Conservation (phyloP, 768 basidiomycete species). For the Termitomyces sp. region DNA sequence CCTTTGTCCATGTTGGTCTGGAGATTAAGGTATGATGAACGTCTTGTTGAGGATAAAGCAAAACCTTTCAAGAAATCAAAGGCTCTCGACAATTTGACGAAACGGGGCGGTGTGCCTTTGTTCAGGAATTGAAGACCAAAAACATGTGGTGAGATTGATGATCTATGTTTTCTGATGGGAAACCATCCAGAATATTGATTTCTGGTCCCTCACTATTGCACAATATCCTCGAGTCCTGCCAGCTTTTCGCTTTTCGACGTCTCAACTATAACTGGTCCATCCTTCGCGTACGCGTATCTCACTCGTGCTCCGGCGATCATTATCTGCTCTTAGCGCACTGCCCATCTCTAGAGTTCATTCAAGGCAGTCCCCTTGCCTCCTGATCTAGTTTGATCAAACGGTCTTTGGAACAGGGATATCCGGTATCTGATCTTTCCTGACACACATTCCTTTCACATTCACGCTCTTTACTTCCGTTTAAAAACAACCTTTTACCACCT, state of each 20-base stretch:
- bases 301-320: neutral
- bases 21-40: neutral
- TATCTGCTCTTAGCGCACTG: neutral
- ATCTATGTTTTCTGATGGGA: conserved; percentile 9
- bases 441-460: conserved; percentile 6
- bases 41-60: neutral
- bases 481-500: neutral
- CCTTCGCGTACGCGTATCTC: neutral
- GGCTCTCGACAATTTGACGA: neutral
- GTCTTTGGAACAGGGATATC: conserved; percentile 1
- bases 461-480: conserved; percentile 11
- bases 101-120: conserved; percentile 8
- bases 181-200: neutral
- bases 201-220: too few species aligned
- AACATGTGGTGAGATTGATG: conserved; percentile 12
- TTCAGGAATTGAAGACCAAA: neutral
- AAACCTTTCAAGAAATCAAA: too few species aligned
- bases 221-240: neutral
- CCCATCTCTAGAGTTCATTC: neutral
- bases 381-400: conserved; percentile 12
- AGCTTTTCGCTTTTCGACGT: conserved; percentile 5
- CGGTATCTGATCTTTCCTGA: neutral
- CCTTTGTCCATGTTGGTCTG: too few species aligned
- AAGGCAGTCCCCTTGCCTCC: neutral
- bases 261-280: neutral